Evolutionary conservation across 2,329 filamentous ascomycete genomes (phyloP), one percentile per base, ranked within the genome.

Genomic region (Epichloe baconii): DNA sequence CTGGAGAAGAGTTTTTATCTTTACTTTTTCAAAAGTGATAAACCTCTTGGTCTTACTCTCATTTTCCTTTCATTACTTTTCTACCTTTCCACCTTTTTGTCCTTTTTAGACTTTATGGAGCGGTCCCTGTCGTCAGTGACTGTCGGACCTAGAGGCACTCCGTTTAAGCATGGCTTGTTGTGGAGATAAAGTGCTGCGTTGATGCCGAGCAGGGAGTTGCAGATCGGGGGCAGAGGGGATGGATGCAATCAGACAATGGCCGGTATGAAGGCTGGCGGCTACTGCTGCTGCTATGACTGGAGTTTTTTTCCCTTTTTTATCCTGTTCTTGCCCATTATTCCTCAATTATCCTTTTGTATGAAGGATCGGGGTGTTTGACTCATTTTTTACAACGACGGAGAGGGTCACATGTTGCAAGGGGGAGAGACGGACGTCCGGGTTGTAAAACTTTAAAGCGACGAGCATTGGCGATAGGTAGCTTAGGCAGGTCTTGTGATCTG

Each of bases 381-480:
- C 47, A 34, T 21, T 15, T 23, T 17, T 48, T 6, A 17, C n/a
- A n/a, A 21, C 10, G 38, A 38, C 36, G 8, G 23, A 43, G 26
- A 42, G 17, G 19, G 23, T 38, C 26, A 31, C 15, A 14, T 43
- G 47, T 43, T 26, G 38, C 31, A n/a, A 35, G 36, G 37, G 40
- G 40, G 19, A 14, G 19, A 7, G 19, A 14, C n/a, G 40, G 40
- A 49, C 15, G 23, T 40, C 11, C 19, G 47, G 38, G 38, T 21
- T 49, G 47, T 49, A 12, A 17, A 26, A 49, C 36, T 48, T 49
- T 19, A 31, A 44, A 49, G 48, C 48, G 41, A 44, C 3, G 26
- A 19, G 38, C 48, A 49, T 49, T 38, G 40, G 48, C 44, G 48
- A 49, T 38, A 38, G 41, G 48, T 49, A 44, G 48, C 36, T 44